These are phyloP conservation scores for Schwanniomyces occidentalis DNA, from an alignment of 805 yeast genomes.

Conservation along the genomic window DNA sequence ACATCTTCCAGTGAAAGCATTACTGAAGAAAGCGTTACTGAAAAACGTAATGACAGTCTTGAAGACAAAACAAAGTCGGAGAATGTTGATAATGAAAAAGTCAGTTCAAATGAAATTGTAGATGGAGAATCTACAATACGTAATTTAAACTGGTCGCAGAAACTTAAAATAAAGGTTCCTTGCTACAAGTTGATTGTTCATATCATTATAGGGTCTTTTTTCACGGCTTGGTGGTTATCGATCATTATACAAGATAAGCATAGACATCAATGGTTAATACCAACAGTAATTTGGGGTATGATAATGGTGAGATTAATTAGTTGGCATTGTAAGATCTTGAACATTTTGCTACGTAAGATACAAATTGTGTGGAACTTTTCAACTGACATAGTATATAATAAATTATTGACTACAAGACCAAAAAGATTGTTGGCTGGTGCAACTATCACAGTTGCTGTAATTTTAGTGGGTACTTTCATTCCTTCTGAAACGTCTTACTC, in stretches of 20 bases:
- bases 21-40: too few species aligned
- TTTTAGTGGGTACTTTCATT: conserved; percentile 56
- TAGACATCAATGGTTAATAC: conserved; percentile 56
- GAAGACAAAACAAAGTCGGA: not conserved
- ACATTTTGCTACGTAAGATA: conserved; percentile 19
- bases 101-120: not conserved
- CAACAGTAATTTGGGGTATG: conserved; percentile 53
- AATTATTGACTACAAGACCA: conserved; percentile 40
- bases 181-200: conserved; percentile 15
- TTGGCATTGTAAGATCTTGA: conserved; percentile 41
- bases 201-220: conserved; percentile 34
- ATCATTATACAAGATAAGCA: conserved; percentile 51
- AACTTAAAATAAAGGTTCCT: conserved; percentile 15
- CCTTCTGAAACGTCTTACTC: conserved; percentile 49
- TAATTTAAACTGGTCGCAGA: too few species aligned
- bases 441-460: conserved; percentile 43
- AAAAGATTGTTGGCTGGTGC: conserved; percentile 47
- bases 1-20: too few species aligned
- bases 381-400: conserved; percentile 34
- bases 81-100: not conserved
- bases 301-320: conserved; percentile 53
- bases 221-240: conserved; percentile 60
- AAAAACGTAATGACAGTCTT: too few species aligned
- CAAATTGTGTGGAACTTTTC: conserved; percentile 29
- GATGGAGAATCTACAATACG: too few species aligned